These are phyloP conservation scores for Vitis labrusca DNA, from an alignment of 164 flowering plant species.

Conservation along the genomic window DNA sequence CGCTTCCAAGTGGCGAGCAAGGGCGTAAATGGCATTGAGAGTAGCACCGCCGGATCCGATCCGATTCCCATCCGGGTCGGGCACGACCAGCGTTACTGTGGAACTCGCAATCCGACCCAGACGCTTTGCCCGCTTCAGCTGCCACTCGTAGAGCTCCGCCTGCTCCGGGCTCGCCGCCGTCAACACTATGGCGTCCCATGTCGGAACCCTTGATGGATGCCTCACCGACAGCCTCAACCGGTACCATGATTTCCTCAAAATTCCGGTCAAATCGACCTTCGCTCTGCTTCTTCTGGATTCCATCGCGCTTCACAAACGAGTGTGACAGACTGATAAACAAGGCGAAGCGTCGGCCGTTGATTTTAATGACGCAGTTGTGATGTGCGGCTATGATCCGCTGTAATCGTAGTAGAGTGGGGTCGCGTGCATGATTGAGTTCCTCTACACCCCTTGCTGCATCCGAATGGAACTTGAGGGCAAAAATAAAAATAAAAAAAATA, in stretches of 20 bases:
- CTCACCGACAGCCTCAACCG: constrained; percentile 77
- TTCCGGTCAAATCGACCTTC: constrained; percentile 40
- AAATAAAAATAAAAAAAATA: no score
- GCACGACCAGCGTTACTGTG: constrained; percentile 88
- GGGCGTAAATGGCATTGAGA: constrained; percentile 74
- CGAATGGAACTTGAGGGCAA: no score
- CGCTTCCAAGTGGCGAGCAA: constrained; percentile 37
- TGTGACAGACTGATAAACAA: background rate
- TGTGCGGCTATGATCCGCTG: no score
- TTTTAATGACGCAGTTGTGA: no score
- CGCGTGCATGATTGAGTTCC: no score
- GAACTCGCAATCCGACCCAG: constrained; percentile 76
- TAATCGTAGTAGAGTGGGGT: no score
- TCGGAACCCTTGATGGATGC: constrained; percentile 82
- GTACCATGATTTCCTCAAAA: constrained; percentile 86
- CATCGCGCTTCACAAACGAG: constrained; percentile 10
- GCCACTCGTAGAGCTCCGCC: constrained; percentile 92
- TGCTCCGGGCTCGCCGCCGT: constrained; percentile 99
- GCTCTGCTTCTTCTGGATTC: constrained; percentile 17
- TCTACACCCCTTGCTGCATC: no score
- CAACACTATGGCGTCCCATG: constrained; percentile 95
- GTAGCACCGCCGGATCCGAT: constrained; percentile 99
- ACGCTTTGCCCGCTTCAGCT: constrained; percentile 82
- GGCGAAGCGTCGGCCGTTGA: no score
- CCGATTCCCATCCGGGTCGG: constrained; percentile 87